Conservation (phyloP, 768 basidiomycete genomes). For the Guyanaporus albipodus region DNA sequence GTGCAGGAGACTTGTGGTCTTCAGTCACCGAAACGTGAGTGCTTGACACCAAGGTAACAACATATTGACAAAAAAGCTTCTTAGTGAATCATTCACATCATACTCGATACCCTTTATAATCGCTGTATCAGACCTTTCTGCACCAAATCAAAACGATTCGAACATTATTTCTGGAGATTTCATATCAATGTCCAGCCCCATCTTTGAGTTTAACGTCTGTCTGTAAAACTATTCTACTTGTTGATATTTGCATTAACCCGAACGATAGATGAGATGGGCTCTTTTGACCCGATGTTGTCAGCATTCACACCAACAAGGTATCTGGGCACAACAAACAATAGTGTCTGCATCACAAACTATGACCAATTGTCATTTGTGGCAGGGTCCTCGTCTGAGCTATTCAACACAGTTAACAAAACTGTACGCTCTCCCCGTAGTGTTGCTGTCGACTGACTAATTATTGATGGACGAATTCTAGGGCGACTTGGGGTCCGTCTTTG, state of each 20-base stretch:
- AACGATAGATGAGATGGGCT: conserved; percentile 37
- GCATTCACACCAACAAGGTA: conserved; percentile 45
- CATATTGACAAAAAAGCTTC: background rate
- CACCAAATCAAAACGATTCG: conserved; percentile 25
- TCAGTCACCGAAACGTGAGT: conserved; percentile 32
- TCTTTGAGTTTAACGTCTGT: conserved; percentile 37
- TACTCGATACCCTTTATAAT: conserved; percentile 40
- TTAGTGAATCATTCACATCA: conserved; percentile 33
- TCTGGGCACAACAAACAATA: conserved; percentile 38
- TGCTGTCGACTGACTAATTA: background rate
- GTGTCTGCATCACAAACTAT: conserved; percentile 32
- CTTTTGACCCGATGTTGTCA: conserved; percentile 40
- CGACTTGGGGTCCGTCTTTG: conserved; percentile 7
- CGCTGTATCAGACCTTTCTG: conserved; percentile 27
- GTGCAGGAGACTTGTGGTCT: conserved; percentile 35
- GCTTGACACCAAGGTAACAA: conserved; percentile 2
- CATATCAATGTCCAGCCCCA: conserved; percentile 31
- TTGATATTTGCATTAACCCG: background rate
- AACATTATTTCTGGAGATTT: conserved; percentile 16
- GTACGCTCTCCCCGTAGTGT: conserved; percentile 10
- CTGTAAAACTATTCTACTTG: conserved; percentile 3
- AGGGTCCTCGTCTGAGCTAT: conserved; percentile 39
- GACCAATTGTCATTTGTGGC: conserved; percentile 36
- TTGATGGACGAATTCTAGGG: conserved; percentile 8
- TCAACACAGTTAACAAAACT: conserved; percentile 29